Evolutionary conservation across 768 basidiomycete species (phyloP).

Genomic region (Tulasnella sp.): DNA sequence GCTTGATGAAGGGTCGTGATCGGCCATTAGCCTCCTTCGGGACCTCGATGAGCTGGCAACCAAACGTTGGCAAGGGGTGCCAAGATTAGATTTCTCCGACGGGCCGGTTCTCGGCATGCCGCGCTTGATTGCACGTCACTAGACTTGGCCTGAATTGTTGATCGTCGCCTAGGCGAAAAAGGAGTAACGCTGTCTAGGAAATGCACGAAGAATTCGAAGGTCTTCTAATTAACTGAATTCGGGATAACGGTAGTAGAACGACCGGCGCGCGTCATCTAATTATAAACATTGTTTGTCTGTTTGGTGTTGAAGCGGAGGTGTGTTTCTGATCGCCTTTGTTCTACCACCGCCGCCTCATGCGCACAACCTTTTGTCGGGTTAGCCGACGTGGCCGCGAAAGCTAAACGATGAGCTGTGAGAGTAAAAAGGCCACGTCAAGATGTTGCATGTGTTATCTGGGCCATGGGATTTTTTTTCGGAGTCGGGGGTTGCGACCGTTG

Average conservation of each 20-base stretch:
- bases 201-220: background rate
- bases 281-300: conserved; percentile 3
- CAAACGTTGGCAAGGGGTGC: background rate
- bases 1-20: background rate
- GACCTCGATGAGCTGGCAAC: background rate
- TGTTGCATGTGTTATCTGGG: background rate
- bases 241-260: background rate
- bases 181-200: background rate
- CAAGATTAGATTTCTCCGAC: background rate
- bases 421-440: conserved; percentile 11
- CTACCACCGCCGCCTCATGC: background rate
- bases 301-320: background rate
- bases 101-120: background rate
- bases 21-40: background rate
- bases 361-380: background rate
- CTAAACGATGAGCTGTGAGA: background rate
- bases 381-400: background rate
- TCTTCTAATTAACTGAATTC: background rate
- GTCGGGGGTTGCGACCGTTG: background rate
- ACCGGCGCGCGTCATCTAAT: background rate
- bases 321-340: background rate
- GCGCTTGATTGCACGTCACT: background rate
- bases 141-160: background rate
- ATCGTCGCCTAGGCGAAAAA: background rate
- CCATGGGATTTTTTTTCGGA: background rate